Percentiles rank a stretch among this genome's conserved stretches.
Conservation (phyloP, 345 rosid species). For the sweet orange (Citrus sinensis) region DNA sequence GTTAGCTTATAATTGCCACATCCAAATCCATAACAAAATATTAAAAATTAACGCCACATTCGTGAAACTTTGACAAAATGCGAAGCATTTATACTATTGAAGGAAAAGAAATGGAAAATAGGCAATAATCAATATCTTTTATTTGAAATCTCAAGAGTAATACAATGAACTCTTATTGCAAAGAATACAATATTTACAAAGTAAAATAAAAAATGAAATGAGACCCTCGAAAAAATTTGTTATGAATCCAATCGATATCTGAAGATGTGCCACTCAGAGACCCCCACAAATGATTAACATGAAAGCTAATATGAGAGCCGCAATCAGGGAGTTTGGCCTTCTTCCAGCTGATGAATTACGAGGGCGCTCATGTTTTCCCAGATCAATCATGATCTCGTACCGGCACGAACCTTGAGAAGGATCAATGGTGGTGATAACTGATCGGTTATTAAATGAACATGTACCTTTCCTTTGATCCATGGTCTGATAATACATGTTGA, state of each 20-base stretch:
- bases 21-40: no score
- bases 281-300: not conserved
- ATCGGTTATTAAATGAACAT: slow-evolving; percentile 40
- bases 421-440: slow-evolving; percentile 38
- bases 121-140: not conserved
- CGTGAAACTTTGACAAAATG: no score
- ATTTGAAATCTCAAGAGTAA: not conserved
- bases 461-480: slow-evolving; percentile 58
- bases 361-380: slow-evolving; percentile 29
- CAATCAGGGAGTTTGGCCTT: not conserved
- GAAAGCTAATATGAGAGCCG: slow-evolving; percentile 11
- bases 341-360: slow-evolving; percentile 21
- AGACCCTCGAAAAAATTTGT: not conserved
- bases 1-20: no score
- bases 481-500: slow-evolving; percentile 67
- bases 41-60: no score
- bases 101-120: not conserved
- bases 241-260: not conserved
- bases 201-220: not conserved
- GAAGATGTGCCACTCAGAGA: not conserved
- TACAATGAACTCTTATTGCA: not conserved
- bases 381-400: slow-evolving; percentile 61
- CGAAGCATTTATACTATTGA: not conserved
- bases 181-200: not conserved
- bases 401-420: slow-evolving; percentile 55